Conservation (phyloP, 2,329 filamentous ascomycete species). For the Pleoardoris graminearum region DNA sequence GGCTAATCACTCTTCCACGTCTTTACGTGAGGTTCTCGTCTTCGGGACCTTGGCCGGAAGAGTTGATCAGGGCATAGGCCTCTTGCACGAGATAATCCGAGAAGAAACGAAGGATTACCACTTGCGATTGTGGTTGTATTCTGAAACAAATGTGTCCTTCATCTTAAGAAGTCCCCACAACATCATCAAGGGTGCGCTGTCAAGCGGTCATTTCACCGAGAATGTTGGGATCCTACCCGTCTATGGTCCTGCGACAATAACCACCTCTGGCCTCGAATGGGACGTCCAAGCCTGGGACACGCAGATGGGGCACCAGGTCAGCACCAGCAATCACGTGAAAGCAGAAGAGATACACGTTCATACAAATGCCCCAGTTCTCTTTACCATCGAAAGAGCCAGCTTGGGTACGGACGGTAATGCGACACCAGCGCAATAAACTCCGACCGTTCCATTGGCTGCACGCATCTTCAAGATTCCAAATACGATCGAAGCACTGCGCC, state of each 20-base stretch:
- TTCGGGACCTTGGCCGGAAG: constrained; percentile 86
- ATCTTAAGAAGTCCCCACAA: constrained; percentile 73
- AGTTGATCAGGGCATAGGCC: constrained; percentile 88
- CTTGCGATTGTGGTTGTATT: constrained; percentile 72
- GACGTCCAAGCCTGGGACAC: constrained; percentile 82
- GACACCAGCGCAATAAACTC: constrained; percentile 4
- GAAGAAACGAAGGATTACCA: constrained; percentile 51
- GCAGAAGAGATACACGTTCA: constrained; percentile 45
- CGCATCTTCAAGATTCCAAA: neutral
- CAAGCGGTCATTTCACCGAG: constrained; percentile 64
- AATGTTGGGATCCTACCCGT: constrained; percentile 87
- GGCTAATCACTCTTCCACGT: constrained; percentile 42
- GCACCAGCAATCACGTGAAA: constrained; percentile 55
- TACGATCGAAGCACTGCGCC: constrained; percentile 1
- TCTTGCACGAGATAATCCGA: constrained; percentile 79
- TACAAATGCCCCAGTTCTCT: constrained; percentile 51
- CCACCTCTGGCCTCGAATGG: constrained; percentile 83
- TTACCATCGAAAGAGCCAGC: constrained; percentile 49
- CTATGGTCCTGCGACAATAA: constrained; percentile 76
- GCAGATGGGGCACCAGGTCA: constrained; percentile 53
- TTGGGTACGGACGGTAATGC: neutral
- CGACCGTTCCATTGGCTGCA: neutral
- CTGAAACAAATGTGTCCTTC: constrained; percentile 79
- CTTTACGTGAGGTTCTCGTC: constrained; percentile 67
- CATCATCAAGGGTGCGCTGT: constrained; percentile 64